phyloP scores from a whole-genome alignment of 2,329 filamentous ascomycete species.

The Cercospora sp. region DNA sequence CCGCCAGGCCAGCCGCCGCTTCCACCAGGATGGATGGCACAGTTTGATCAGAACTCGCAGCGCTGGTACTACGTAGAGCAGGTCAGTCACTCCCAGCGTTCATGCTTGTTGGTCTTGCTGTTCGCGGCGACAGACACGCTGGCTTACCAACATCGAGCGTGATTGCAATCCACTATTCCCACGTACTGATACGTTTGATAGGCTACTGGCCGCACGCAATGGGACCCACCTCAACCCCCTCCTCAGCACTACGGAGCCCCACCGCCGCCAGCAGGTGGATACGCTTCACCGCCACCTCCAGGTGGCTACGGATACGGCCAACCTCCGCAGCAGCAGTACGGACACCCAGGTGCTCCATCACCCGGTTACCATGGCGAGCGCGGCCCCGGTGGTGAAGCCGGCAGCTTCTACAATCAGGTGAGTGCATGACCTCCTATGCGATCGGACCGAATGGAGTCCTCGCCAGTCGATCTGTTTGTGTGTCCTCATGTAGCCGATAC shows the following conservation, averaged over 20 bases:
- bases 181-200: background rate
- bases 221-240: slow-evolving; percentile 56
- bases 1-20: slow-evolving; percentile 49
- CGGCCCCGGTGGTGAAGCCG: slow-evolving; percentile 15
- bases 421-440: background rate
- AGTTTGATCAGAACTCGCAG: slow-evolving; percentile 63
- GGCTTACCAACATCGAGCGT: background rate
- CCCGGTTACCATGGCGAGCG: slow-evolving; percentile 17
- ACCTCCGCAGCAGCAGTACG: slow-evolving; percentile 29
- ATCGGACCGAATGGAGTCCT: too few species aligned
- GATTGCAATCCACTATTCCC: background rate
- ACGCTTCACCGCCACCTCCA: slow-evolving; percentile 12
- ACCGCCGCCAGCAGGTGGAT: slow-evolving; percentile 30
- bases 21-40: slow-evolving; percentile 62
- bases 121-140: background rate
- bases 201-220: slow-evolving; percentile 62
- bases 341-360: slow-evolving; percentile 11
- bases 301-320: slow-evolving; percentile 28
- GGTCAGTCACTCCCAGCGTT: background rate
- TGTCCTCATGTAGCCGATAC: too few species aligned
- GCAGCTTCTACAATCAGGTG: slow-evolving; percentile 26
- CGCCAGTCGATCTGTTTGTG: too few species aligned
- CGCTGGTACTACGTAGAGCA: slow-evolving; percentile 67
- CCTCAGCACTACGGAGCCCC: slow-evolving; percentile 19
- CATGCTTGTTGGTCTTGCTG: background rate